Percentiles rank a stretch among this genome's conserved stretches.
These are phyloP conservation scores for Vigna reflexopilosa DNA, from an alignment of 306 rosid genomes.

Conservation along the genomic window DNA sequence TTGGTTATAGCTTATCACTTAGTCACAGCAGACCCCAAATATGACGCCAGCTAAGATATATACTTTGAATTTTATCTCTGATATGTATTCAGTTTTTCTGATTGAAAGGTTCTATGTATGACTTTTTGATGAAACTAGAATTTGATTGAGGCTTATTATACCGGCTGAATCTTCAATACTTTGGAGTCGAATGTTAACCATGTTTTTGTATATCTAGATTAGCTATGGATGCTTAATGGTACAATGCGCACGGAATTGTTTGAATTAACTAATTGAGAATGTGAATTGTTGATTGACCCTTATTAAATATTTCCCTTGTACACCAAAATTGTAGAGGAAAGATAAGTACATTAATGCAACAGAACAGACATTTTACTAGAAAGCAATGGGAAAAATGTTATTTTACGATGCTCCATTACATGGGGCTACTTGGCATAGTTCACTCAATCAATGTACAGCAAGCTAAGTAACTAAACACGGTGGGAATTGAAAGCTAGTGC, in stretches of 20 bases:
- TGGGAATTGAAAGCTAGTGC: too few species aligned
- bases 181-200: background rate
- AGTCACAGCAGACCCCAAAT: constrained; percentile 50
- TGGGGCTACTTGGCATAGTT: too few species aligned
- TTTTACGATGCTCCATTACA: too few species aligned
- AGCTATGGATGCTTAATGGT: constrained; percentile 3
- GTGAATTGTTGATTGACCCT: background rate
- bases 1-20: constrained; percentile 51
- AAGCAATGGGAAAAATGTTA: too few species aligned
- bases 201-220: background rate
- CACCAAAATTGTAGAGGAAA: background rate
- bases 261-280: background rate
- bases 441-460: too few species aligned
- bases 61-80: background rate
- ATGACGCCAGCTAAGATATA: constrained; percentile 45
- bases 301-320: background rate
- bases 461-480: background rate
- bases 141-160: constrained; percentile 16
- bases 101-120: constrained; percentile 23
- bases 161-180: background rate
- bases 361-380: background rate
- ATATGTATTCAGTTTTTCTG: constrained; percentile 37
- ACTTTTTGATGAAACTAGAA: constrained; percentile 24
- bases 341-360: background rate
- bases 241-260: background rate